Percentiles rank a stretch among this genome's conserved stretches.
These are phyloP conservation scores for Firmiana major DNA, from an alignment of 345 rosid species.

Conservation along the genomic window DNA sequence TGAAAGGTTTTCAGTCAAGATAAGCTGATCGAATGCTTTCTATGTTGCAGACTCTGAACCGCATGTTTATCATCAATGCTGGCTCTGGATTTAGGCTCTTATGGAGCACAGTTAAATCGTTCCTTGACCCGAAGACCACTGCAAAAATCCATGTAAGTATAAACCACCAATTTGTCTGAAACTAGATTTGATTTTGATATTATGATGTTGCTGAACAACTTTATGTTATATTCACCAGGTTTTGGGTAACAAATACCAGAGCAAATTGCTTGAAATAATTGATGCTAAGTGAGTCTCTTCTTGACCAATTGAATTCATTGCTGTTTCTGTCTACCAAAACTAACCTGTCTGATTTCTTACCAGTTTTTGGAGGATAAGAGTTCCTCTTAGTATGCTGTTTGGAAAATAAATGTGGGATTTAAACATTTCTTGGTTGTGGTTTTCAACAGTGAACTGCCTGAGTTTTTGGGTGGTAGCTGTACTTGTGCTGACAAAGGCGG, in stretches of 20 bases:
- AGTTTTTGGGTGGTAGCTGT: conserved; percentile 86
- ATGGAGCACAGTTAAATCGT: conserved; percentile 73
- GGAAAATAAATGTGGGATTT: too few relatives aligned
- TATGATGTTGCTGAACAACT: conserved; percentile 16
- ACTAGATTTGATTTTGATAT: neutral
- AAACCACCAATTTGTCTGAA: neutral
- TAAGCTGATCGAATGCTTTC: conserved; percentile 22
- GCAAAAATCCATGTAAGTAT: conserved; percentile 73
- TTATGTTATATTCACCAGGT: conserved; percentile 42
- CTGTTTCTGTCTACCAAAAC: too few relatives aligned
- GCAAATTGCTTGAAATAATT: conserved; percentile 87
- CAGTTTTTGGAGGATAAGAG: neutral
- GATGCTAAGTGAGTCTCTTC: conserved; percentile 49
- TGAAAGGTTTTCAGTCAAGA: neutral
- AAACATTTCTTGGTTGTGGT: neutral
- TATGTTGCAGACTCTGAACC: conserved; percentile 60
- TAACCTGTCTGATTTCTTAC: too few relatives aligned
- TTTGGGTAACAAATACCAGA: conserved; percentile 84
- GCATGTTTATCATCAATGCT: conserved; percentile 96
- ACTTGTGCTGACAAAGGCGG: conserved; percentile 85
- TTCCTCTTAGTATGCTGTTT: neutral
- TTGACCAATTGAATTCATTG: too few relatives aligned
- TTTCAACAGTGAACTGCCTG: conserved; percentile 70
- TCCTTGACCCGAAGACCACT: conserved; percentile 88
- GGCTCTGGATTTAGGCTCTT: conserved; percentile 89